Percentiles rank a stretch among this genome's conserved stretches.
These are phyloP conservation scores for Trichosporon sp. DNA, from an alignment of 1,284 basidiomycete genomes.

Conservation along the genomic window DNA sequence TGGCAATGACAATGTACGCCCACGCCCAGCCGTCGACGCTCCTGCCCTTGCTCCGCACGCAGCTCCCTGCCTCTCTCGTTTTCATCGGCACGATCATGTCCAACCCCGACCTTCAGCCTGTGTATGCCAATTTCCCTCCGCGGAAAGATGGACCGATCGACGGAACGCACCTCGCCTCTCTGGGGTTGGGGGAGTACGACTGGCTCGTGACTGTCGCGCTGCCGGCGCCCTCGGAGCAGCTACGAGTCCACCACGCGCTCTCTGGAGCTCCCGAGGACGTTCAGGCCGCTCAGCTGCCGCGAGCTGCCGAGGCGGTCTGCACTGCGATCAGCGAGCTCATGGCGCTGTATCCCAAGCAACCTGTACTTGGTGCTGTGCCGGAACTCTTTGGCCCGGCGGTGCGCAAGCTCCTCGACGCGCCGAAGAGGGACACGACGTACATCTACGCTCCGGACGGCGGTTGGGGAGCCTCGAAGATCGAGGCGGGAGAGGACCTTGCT, in stretches of 20 bases:
- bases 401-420: neutral
- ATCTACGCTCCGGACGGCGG: neutral
- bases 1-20: conserved; percentile 8
- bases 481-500: neutral
- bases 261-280: neutral
- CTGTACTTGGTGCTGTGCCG: neutral
- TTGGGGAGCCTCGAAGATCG: neutral
- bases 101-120: neutral
- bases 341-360: neutral
- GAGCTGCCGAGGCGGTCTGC: neutral
- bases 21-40: conserved; percentile 15
- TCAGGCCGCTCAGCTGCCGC: neutral
- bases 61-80: conserved; percentile 17
- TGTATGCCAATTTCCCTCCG: conserved; percentile 12
- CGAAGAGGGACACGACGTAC: neutral
- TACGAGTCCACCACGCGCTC: conserved; percentile 12
- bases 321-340: neutral
- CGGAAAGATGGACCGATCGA: neutral
- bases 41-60: conserved; percentile 14
- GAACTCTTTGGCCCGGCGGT: neutral
- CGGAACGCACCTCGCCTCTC: neutral
- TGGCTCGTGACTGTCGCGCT: conserved; percentile 22
- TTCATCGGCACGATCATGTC: conserved; percentile 16
- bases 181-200: neutral
- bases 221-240: conserved; percentile 17